These are phyloP conservation scores for Rhizopogon vesiculosus DNA, from an alignment of 768 basidiomycete species.

Conservation along the genomic window DNA sequence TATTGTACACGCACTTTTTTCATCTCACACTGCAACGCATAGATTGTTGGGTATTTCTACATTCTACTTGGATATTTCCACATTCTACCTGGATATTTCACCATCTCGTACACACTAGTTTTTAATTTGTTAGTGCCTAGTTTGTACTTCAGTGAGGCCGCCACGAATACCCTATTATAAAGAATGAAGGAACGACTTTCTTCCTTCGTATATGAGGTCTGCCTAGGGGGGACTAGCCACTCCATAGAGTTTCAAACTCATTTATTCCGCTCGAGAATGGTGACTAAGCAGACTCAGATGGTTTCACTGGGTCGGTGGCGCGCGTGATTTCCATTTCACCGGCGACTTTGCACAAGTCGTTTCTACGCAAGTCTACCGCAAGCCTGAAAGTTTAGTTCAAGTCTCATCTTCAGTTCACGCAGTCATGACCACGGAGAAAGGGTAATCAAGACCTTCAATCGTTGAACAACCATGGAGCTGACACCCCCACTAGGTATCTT, in stretches of 20 bases:
- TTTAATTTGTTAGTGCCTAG: too few species aligned
- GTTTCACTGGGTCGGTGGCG: not conserved
- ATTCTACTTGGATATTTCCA: not conserved
- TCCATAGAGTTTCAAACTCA: not conserved
- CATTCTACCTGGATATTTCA: not conserved
- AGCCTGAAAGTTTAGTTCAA: not conserved
- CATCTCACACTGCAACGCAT: not conserved
- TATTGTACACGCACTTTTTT: not conserved
- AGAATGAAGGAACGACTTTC: too few species aligned
- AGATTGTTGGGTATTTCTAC: not conserved
- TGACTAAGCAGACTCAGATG: slow-evolving; percentile 3
- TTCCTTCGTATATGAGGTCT: too few species aligned
- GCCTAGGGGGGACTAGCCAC: not conserved
- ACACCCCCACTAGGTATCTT: slow-evolving; percentile 47
- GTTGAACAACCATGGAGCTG: slow-evolving; percentile 4
- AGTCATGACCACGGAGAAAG: slow-evolving; percentile 38
- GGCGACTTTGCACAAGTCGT: slow-evolving; percentile 2
- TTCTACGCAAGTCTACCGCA: slow-evolving; percentile 5
- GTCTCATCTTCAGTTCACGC: not conserved
- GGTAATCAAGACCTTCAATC: slow-evolving; percentile 25
- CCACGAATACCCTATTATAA: too few species aligned
- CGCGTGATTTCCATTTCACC: not conserved
- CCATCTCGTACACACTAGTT: not conserved
- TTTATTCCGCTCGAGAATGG: not conserved
- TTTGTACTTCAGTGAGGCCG: too few species aligned